Evolutionary conservation across 140 eudicot genomes (phyloP).

Genomic region (Anethum foeniculum): DNA sequence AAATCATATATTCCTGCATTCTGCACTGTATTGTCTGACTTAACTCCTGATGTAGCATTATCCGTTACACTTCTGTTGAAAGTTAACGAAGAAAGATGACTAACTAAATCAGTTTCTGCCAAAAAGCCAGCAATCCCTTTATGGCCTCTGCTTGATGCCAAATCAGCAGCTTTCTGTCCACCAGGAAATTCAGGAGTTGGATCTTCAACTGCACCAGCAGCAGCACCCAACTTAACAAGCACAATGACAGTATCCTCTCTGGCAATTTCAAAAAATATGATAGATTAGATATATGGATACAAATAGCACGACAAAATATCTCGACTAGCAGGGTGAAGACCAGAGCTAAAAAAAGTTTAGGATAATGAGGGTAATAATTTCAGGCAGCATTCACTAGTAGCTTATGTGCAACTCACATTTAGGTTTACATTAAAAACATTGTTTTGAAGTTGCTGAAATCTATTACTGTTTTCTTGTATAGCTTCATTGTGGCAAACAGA

Average conservation of each 20-base stretch:
- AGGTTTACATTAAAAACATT: not conserved
- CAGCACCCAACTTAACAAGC: conserved; percentile 27
- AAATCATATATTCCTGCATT: not conserved
- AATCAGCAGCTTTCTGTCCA: conserved; percentile 29
- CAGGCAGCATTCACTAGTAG: not conserved
- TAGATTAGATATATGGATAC: not conserved
- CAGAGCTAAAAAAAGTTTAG: not conserved
- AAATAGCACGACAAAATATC: not conserved
- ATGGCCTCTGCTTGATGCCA: conserved; percentile 31
- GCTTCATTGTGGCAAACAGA: too few species aligned
- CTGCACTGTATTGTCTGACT: not conserved
- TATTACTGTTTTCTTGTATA: not conserved
- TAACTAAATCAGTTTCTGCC: conserved; percentile 27
- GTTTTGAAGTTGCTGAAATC: not conserved
- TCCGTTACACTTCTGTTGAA: not conserved
- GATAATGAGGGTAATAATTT: not conserved
- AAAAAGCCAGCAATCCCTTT: conserved; percentile 41
- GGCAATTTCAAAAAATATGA: not conserved
- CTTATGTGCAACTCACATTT: not conserved
- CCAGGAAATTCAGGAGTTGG: conserved; percentile 23
- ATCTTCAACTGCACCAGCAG: conserved; percentile 25
- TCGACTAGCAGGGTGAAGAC: not conserved
- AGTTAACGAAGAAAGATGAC: conserved; percentile 19
- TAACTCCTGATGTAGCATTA: conserved; percentile 4
- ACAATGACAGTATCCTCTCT: conserved; percentile 30